Evolutionary conservation across 768 basidiomycete genomes (phyloP), one percentile per base, ranked within the genome.

Genomic region (Lactifluus hygrophoroides): DNA sequence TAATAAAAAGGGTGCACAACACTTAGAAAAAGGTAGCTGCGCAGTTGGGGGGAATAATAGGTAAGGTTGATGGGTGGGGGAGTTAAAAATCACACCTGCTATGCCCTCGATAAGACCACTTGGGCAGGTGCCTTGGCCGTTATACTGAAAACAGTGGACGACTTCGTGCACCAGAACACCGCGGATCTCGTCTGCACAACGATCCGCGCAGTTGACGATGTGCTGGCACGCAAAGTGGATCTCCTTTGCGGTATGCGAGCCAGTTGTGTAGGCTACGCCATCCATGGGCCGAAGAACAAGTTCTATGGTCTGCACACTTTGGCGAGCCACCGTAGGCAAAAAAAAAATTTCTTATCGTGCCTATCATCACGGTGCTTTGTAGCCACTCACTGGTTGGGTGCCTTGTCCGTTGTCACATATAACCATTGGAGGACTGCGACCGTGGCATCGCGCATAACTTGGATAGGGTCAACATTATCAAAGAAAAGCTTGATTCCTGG

Each of bases 71-170:
- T n/a, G n/a, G n/a, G n/a, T n/a, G n/a, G n/a, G n/a, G n/a, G n/a
- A n/a, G n/a, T n/a, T n/a, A n/a, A n/a, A n/a, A n/a, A n/a, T n/a
- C n/a, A n/a, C 58, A 85, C 88, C 88, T 69, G 88, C 89, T 27
- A 92, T 76, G 19, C 89, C 89, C 66, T 92, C 89, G 61, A 88
- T 81, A 47, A 92, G 71, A 2, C 89, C 89, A 1, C 80, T 78
- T 0, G 86, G 86, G 63, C 80, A 84, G 43, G 77, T 79, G 25
- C 75, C 82, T 23, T 72, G 66, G 1, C 77, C 86, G 64, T 87
- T 77, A 69, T 82, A 80, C 66, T 90, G 89, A 67, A 77, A 90
- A 66, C 85, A 90, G 62, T 91, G 89, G 6, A 88, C 88, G 66
- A 86, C 77, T 70, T 91, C 87, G 67, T 88, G 88, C 35, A 78